Base-by-base conservation (phyloP, 2,329 filamentous ascomycete genomes). In the Exophiala calicioides region DNA sequence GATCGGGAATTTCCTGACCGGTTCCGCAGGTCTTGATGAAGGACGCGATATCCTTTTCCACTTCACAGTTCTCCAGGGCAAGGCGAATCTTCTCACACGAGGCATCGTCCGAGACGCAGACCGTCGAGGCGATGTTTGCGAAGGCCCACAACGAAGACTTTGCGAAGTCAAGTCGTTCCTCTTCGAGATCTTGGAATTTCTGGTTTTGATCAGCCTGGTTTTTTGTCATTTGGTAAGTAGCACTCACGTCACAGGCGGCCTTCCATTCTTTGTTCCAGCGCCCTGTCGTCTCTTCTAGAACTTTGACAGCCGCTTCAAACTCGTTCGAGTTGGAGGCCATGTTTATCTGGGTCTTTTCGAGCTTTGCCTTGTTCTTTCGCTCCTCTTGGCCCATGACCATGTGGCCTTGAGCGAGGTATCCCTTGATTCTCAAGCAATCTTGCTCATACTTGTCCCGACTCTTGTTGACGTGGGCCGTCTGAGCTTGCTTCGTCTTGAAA, bases 361-460 rank as follows among this genome's bases (percentile, higher is more conserved):
- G 79, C 70, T 95, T 97, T 16, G 91, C 90, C 72, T 98, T 98
- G 69, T 98, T 98, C 72, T 95, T 96, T 20, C 93, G 83, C 73
- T 98, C 93, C 66, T 98, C 93, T 61, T 98, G 93, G 10, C 93
- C 93, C 93, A 98, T 98, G 47, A 98, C 93, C 93, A 98, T 98
- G 66, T 98, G 94, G 7, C 93, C 93, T 69, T 98, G 93, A 3
- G 94, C 93, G 3, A 98, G 81, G 64, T 98, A 98, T 29, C 93
- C 93, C 70, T 98, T 98, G 67, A 98, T 97, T 66, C 95, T 93
- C 33, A 98, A 77, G 65, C 91, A 97, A 60, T 98, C 94, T 68
- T 98, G 91, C 69, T 98, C 93, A 65, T 94, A 98, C 38, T 86
- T 85, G 69, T 98, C 93, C 57, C 93, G 81, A 12, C 90, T 87